These are phyloP conservation scores for Ilyonectria destructans DNA, from an alignment of 2,329 filamentous ascomycete species.

Conservation along the genomic window DNA sequence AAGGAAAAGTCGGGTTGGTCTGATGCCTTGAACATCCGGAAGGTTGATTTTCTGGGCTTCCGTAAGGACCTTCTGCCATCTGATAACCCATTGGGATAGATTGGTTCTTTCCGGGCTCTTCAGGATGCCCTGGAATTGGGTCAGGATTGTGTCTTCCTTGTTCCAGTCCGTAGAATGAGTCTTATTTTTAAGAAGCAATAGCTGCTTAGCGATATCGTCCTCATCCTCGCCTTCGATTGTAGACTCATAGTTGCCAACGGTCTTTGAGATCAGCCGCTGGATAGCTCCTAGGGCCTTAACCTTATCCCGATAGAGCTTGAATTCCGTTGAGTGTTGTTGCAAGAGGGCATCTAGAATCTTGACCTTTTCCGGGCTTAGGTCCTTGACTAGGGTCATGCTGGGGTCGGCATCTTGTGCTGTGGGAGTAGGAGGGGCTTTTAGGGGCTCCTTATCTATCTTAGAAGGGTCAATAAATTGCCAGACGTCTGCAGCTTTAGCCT, in stretches of 20 bases:
- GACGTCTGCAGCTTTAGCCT: too few relatives aligned
- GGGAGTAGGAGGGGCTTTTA: too few relatives aligned
- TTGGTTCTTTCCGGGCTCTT: conserved; percentile 5
- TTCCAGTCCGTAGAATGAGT: background rate
- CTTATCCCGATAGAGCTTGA: background rate
- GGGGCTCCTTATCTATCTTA: too few relatives aligned
- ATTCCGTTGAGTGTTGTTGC: background rate
- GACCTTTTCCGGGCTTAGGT: background rate
- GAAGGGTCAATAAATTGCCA: too few relatives aligned
- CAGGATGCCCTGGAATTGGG: conserved; percentile 10
- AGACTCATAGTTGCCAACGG: conserved; percentile 9
- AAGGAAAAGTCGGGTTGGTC: too few relatives aligned
- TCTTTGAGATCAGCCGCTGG: conserved; percentile 15
- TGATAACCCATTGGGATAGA: background rate
- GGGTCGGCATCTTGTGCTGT: background rate
- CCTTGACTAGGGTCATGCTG: background rate
- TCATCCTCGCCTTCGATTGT: background rate
- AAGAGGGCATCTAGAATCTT: conserved; percentile 2
- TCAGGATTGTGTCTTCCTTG: conserved; percentile 3
- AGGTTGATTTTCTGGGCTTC: conserved; percentile 13
- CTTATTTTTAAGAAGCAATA: background rate
- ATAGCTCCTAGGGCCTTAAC: conserved; percentile 11
- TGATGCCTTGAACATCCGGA: background rate
- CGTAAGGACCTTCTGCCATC: background rate
- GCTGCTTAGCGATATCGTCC: conserved; percentile 1